Conservation (phyloP, 2,329 filamentous ascomycete species). For the Aspergillus niger region DNA sequence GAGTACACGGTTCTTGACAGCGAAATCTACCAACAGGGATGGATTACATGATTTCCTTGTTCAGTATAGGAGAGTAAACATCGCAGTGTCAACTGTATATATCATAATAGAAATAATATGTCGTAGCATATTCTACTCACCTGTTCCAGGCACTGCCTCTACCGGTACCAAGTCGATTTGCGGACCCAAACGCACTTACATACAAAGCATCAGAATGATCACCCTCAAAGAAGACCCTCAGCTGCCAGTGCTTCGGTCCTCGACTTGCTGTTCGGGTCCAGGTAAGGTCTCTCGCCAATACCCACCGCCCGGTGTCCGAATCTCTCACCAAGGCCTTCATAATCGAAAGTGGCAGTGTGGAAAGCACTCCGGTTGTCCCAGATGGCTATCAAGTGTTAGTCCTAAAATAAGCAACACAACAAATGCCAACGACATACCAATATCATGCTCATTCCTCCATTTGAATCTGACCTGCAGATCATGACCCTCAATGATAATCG, state of each 20-base stretch:
- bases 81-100: too few relatives aligned
- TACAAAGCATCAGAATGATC: too few relatives aligned
- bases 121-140: too few relatives aligned
- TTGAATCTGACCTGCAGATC: constrained; percentile 44
- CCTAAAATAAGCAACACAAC: neutral
- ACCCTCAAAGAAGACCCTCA: neutral
- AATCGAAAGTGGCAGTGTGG: constrained; percentile 58
- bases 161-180: too few relatives aligned
- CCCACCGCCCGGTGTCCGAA: constrained; percentile 55
- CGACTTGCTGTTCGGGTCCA: constrained; percentile 47
- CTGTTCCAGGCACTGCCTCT: too few relatives aligned
- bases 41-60: too few relatives aligned
- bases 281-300: constrained; percentile 57
- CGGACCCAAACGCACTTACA: too few relatives aligned
- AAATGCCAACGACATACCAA: constrained; percentile 28
- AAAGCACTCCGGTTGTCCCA: constrained; percentile 63
- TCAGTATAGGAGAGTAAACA: too few relatives aligned
- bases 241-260: constrained; percentile 28
- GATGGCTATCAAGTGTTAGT: constrained; percentile 45
- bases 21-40: too few relatives aligned
- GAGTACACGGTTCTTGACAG: too few relatives aligned
- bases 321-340: constrained; percentile 51
- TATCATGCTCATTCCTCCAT: constrained; percentile 47
- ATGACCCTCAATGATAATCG: constrained; percentile 44
- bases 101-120: too few relatives aligned